Conservation (phyloP, 2,329 filamentous ascomycete species). For the Diplodia sapinea region DNA sequence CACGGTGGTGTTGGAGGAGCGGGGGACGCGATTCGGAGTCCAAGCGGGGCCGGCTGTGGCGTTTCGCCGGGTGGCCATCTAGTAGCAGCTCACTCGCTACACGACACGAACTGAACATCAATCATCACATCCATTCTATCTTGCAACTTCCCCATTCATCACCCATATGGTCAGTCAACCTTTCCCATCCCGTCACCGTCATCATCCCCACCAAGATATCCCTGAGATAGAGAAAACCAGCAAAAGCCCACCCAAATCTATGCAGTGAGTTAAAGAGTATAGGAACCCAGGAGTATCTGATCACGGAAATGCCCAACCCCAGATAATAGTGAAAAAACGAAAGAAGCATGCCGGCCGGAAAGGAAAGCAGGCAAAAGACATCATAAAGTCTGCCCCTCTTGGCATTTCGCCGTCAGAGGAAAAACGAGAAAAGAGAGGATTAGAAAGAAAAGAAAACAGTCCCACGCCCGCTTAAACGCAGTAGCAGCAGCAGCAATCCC, state of each 20-base stretch:
- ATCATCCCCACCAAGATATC: background rate
- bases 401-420: background rate
- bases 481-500: background rate
- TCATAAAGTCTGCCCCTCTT: background rate
- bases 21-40: background rate
- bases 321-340: background rate
- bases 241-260: background rate
- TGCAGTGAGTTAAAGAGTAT: background rate
- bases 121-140: background rate
- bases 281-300: background rate
- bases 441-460: background rate
- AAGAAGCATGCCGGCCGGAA: background rate
- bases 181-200: background rate
- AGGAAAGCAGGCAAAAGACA: background rate
- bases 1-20: background rate
- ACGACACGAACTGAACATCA: background rate
- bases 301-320: background rate
- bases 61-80: background rate
- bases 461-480: slow-evolving; percentile 23
- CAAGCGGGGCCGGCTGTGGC: background rate
- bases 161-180: too few relatives aligned
- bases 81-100: too few relatives aligned
- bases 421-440: background rate
- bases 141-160: background rate
- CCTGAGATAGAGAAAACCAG: background rate